phyloP scores from a whole-genome alignment of 225 moss, liverwort and hornwort genomes.

The Polytrichum formosum region DNA sequence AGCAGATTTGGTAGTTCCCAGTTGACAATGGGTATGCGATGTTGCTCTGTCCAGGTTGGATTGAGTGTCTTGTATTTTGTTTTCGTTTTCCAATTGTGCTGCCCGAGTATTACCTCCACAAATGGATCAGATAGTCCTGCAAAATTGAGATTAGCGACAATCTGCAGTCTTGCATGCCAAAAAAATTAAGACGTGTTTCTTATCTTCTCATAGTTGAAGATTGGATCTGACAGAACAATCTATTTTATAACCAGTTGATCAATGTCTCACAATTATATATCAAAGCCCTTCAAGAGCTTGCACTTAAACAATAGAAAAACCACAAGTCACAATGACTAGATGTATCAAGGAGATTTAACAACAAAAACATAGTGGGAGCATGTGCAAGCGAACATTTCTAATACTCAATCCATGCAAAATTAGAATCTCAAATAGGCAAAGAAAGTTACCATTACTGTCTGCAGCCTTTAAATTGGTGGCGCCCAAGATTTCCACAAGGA shows the following conservation, averaged over 20 bases:
- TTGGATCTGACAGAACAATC: too few species aligned
- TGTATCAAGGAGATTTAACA: background rate
- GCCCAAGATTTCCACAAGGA: constrained; percentile 32
- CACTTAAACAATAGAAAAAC: background rate
- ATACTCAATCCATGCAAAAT: background rate
- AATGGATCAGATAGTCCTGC: constrained; percentile 30
- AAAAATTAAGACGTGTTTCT: too few species aligned
- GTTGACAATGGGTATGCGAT: constrained; percentile 22
- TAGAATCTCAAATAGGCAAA: background rate
- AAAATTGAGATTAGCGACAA: background rate
- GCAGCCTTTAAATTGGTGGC: constrained; percentile 25
- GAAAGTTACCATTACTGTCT: constrained; percentile 23
- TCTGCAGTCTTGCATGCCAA: too few species aligned
- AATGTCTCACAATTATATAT: too few species aligned
- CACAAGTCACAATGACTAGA: background rate
- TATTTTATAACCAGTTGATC: too few species aligned
- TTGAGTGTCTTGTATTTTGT: constrained; percentile 18
- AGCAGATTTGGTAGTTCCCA: constrained; percentile 32
- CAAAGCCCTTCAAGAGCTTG: too few species aligned
- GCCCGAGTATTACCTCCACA: constrained; percentile 29
- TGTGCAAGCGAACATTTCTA: background rate
- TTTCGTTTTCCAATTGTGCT: constrained; percentile 20
- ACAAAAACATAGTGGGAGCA: background rate
- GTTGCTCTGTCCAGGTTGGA: constrained; percentile 28
- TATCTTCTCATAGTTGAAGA: too few species aligned